Percentiles rank a stretch among this genome's conserved stretches.
These are phyloP conservation scores for Ogataea minuta DNA, from an alignment of 805 yeast genomes.

Conservation along the genomic window DNA sequence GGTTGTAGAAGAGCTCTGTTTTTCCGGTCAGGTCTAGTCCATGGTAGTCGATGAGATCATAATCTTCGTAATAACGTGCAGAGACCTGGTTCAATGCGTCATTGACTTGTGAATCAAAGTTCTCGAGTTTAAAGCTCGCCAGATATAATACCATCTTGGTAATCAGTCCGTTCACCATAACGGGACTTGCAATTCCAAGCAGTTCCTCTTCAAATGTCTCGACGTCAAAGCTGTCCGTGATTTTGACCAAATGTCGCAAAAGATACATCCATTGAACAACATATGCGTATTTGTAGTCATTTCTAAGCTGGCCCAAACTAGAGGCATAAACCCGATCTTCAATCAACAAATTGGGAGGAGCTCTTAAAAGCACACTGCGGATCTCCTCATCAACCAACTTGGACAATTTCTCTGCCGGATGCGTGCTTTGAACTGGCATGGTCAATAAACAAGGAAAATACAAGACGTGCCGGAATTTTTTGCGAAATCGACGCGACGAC, in stretches of 20 bases:
- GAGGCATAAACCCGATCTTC: conserved; percentile 37
- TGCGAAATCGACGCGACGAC: conserved; percentile 10
- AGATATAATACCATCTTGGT: conserved; percentile 40
- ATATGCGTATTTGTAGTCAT: conserved; percentile 37
- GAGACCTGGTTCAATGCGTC: conserved; percentile 15
- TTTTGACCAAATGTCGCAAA: conserved; percentile 49
- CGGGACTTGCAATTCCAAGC: conserved; percentile 41
- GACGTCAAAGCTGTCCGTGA: conserved; percentile 55
- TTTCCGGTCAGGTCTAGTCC: conserved; percentile 43
- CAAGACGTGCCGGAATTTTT: neutral
- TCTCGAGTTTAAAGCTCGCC: conserved; percentile 35
- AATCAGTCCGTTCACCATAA: conserved; percentile 44
- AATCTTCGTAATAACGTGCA: conserved; percentile 8
- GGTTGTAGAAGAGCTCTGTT: conserved; percentile 45
- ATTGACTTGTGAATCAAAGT: conserved; percentile 31
- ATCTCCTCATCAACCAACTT: conserved; percentile 36
- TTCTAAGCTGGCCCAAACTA: conserved; percentile 34
- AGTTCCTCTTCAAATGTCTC: conserved; percentile 64
- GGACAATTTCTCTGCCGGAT: conserved; percentile 34
- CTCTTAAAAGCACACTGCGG: conserved; percentile 35
- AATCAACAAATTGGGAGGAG: conserved; percentile 38
- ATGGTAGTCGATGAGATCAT: conserved; percentile 17
- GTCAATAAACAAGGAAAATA: neutral
- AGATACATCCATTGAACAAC: conserved; percentile 56
- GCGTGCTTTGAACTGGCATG: conserved; percentile 17